A percentile compares a stretch with the other conserved stretches of the same genome.
These are phyloP conservation scores for Cyanophora paradoxa DNA, from an alignment of 78 protist species.

Conservation along the genomic window DNA sequence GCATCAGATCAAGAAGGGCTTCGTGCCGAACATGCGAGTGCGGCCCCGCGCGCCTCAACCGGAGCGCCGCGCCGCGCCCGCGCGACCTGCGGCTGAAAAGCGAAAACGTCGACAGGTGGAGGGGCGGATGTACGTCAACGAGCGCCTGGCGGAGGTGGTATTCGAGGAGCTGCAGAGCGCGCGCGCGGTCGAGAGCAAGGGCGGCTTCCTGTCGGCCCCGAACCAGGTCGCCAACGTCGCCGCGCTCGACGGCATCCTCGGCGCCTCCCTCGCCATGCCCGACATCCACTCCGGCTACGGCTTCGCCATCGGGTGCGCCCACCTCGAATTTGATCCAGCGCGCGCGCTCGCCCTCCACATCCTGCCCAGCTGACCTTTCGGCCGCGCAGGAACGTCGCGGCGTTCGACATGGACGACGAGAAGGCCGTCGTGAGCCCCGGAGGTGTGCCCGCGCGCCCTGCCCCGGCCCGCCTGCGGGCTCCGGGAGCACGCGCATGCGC, in stretches of 20 bases:
- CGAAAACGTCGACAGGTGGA: too few relatives aligned
- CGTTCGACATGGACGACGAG: slow-evolving; percentile 80
- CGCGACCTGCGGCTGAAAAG: too few relatives aligned
- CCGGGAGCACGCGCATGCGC: slow-evolving; percentile 71
- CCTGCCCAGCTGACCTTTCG: slow-evolving; percentile 64
- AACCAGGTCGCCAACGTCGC: slow-evolving; percentile 46
- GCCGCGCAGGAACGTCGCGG: slow-evolving; percentile 88
- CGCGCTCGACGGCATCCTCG: slow-evolving; percentile 37
- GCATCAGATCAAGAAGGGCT: too few relatives aligned
- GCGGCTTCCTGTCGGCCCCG: slow-evolving; percentile 43
- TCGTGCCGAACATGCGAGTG: too few relatives aligned
- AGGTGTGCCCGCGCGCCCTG: too few relatives aligned
- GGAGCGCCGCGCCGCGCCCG: too few relatives aligned
- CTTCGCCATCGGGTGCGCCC: slow-evolving; percentile 81
- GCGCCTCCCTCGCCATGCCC: slow-evolving; percentile 75
- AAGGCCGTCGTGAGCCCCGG: slow-evolving; percentile 82
- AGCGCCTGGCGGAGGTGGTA: background rate
- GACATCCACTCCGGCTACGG: slow-evolving; percentile 81
- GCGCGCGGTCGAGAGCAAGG: background rate
- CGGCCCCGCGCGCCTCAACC: too few relatives aligned
- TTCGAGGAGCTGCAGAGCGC: background rate
- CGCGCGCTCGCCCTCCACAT: too few relatives aligned
- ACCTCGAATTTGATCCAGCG: slow-evolving; percentile 50
- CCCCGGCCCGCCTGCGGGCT: too few relatives aligned
- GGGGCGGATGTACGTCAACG: slow-evolving; percentile 4